phyloP scores from a whole-genome alignment of 306 rosid species.

The Dryas alaskensis region DNA sequence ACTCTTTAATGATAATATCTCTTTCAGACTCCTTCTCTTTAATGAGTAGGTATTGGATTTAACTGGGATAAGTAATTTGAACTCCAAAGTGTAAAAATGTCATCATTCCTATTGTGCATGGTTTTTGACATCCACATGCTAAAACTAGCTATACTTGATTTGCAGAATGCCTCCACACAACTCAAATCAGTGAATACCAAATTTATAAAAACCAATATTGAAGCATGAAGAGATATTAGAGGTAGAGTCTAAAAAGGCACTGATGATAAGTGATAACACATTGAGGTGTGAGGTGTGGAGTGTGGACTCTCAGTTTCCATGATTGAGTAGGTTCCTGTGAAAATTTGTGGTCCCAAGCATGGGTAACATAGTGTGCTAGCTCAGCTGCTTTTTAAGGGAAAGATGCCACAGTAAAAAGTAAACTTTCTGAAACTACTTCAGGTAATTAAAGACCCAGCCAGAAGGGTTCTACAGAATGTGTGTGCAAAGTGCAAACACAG shows the following conservation, averaged over 20 bases:
- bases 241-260: too few relatives aligned
- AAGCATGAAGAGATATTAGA: too few relatives aligned
- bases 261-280: neutral
- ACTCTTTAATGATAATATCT: neutral
- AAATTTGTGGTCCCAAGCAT: constrained; percentile 29
- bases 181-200: too few relatives aligned
- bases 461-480: neutral
- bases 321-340: constrained; percentile 22
- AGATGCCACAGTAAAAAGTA: neutral
- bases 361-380: constrained; percentile 18
- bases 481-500: neutral
- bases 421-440: neutral
- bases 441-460: neutral
- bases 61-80: neutral
- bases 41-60: neutral
- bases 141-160: neutral
- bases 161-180: neutral
- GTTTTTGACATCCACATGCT: neutral
- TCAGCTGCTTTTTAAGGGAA: neutral
- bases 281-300: constrained; percentile 13
- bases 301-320: constrained; percentile 12
- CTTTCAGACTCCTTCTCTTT: neutral
- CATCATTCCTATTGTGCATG: neutral
- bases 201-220: too few relatives aligned
- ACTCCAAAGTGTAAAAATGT: neutral